phyloP scores from a whole-genome alignment of 306 rosid genomes.

The Prunus fruticosa region DNA sequence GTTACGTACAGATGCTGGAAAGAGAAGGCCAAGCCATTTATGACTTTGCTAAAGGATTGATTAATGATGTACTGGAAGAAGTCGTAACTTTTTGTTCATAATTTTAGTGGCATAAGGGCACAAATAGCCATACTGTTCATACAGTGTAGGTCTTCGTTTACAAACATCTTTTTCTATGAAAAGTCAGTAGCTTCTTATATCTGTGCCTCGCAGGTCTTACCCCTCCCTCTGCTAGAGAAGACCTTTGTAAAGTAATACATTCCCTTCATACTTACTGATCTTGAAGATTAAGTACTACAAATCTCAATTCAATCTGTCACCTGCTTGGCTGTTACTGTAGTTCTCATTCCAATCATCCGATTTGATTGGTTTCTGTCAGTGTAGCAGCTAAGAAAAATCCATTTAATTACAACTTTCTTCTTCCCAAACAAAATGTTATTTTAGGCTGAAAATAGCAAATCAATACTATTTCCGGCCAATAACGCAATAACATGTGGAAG shows the following conservation, averaged over 20 bases:
- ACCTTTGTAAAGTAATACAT: slow-evolving; percentile 37
- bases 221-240: slow-evolving; percentile 20
- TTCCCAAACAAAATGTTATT: no score
- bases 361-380: background rate
- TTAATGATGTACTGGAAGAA: slow-evolving; percentile 27
- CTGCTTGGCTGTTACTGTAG: background rate
- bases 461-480: no score
- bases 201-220: slow-evolving; percentile 41
- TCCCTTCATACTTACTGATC: slow-evolving; percentile 23
- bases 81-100: slow-evolving; percentile 27
- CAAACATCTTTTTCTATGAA: slow-evolving; percentile 29
- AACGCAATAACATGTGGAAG: no score
- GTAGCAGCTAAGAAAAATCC: no score
- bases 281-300: background rate
- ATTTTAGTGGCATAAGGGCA: slow-evolving; percentile 39
- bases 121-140: slow-evolving; percentile 52
- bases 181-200: slow-evolving; percentile 21
- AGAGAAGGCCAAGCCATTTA: slow-evolving; percentile 89
- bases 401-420: no score
- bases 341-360: background rate
- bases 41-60: slow-evolving; percentile 35
- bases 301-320: background rate
- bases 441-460: no score
- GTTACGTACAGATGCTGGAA: slow-evolving; percentile 80
- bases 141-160: slow-evolving; percentile 39